Evolutionary conservation across 1,139 yeast species (phyloP).

Genomic region (Hyphopichia wangnamkhiaoensis): DNA sequence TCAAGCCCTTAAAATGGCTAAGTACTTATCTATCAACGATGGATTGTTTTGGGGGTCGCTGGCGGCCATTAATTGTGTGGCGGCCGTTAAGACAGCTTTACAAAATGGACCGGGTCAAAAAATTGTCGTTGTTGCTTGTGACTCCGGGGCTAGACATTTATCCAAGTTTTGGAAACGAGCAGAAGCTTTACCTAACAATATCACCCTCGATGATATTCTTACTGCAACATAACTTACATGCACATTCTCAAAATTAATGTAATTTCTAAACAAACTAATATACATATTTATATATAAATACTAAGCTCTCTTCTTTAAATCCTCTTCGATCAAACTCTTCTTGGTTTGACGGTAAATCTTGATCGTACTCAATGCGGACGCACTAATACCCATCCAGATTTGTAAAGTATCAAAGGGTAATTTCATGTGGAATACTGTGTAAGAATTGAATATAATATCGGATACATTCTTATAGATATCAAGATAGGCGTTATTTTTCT

Average conservation of each 20-base stretch:
- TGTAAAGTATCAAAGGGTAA: constrained; percentile 48
- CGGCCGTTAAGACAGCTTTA: constrained; percentile 70
- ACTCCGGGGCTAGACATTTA: constrained; percentile 85
- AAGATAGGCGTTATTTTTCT: constrained; percentile 40
- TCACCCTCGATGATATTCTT: constrained; percentile 33
- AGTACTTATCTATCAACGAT: constrained; percentile 73
- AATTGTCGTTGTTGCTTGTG: constrained; percentile 90
- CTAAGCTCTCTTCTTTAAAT: constrained; percentile 9
- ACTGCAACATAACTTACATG: too few species aligned
- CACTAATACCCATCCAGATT: constrained; percentile 52
- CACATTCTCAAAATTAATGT: too few species aligned
- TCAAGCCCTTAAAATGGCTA: constrained; percentile 88
- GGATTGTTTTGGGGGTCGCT: constrained; percentile 92
- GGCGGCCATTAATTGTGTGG: constrained; percentile 90
- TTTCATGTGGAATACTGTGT: constrained; percentile 42
- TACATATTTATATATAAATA: too few species aligned
- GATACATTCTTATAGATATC: constrained; percentile 44
- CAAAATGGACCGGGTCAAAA: constrained; percentile 62
- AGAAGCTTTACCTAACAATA: constrained; percentile 25
- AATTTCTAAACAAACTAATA: too few species aligned
- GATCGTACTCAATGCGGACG: constrained; percentile 39
- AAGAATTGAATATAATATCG: constrained; percentile 44
- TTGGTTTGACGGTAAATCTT: constrained; percentile 46
- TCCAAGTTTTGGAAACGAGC: constrained; percentile 91
- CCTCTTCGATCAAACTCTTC: constrained; percentile 23